Conservation (phyloP, 345 rosid species). For the Eucalyptus curtisii region DNA sequence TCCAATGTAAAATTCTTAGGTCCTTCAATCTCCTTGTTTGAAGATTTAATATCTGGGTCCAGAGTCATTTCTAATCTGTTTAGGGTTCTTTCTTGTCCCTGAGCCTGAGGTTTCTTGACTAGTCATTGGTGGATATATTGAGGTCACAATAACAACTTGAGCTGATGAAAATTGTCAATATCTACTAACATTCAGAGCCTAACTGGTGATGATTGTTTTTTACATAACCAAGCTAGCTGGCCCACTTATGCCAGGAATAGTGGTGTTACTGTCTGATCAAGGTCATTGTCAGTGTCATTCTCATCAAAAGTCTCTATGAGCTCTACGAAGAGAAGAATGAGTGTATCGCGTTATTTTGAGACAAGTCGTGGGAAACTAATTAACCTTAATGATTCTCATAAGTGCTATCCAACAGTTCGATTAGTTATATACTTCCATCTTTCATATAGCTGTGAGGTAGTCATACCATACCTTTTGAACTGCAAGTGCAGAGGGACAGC, state of each 20-base stretch:
- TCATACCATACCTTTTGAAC: background rate
- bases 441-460: background rate
- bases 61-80: background rate
- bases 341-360: background rate
- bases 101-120: background rate
- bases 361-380: background rate
- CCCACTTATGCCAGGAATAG: background rate
- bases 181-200: background rate
- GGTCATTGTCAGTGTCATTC: background rate
- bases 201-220: background rate
- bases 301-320: background rate
- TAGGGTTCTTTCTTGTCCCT: background rate
- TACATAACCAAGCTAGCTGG: background rate
- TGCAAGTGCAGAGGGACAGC: conserved; percentile 54
- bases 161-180: background rate
- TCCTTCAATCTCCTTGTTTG: background rate
- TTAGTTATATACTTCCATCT: background rate
- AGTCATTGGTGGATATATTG: background rate
- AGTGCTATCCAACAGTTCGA: background rate
- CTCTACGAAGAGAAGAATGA: background rate
- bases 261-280: background rate
- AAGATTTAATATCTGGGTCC: background rate
- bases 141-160: background rate
- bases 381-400: background rate
- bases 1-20: background rate